Conservation (phyloP, 73 alveolate species). For the Halteria grandinella region DNA sequence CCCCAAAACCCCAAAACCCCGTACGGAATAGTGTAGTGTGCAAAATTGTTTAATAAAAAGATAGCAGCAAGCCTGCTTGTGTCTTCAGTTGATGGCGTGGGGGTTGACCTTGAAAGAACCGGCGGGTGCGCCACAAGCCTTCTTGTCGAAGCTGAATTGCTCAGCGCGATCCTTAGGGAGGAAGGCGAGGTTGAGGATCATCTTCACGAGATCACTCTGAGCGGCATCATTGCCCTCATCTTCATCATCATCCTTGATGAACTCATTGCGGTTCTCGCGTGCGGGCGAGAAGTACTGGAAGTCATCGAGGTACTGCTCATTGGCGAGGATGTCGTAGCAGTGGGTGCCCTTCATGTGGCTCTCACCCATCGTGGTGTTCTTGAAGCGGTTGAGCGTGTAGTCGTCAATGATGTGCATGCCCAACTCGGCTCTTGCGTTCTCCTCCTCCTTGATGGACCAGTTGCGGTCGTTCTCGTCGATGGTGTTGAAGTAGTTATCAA, state of each 20-base stretch:
- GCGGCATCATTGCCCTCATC: constrained; percentile 42
- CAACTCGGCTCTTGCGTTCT: constrained; percentile 1
- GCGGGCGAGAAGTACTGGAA: constrained; percentile 42
- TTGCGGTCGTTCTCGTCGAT: constrained; percentile 49
- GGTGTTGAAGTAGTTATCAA: constrained; percentile 40
- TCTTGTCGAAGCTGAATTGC: constrained; percentile 20
- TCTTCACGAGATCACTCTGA: constrained; percentile 17
- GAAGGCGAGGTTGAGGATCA: constrained; percentile 40
- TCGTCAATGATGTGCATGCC: background rate
- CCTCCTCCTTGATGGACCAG: constrained; percentile 51
- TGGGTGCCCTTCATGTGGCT: constrained; percentile 8
- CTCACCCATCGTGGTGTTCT: background rate
- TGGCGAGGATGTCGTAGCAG: constrained; percentile 44
- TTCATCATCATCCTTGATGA: constrained; percentile 40
- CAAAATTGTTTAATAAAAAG: no score
- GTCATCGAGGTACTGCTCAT: constrained; percentile 28
- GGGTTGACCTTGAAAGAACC: no score
- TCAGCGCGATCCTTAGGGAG: constrained; percentile 34
- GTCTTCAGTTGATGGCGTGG: no score
- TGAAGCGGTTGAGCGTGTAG: constrained; percentile 10
- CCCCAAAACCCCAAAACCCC: no score
- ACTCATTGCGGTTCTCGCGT: background rate
- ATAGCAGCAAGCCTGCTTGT: no score
- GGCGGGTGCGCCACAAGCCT: no score
- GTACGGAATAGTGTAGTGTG: no score